Evolutionary conservation across 2,329 filamentous ascomycete species (phyloP), one percentile per base, ranked within the genome.

Genomic region (Calonectria crousiana): DNA sequence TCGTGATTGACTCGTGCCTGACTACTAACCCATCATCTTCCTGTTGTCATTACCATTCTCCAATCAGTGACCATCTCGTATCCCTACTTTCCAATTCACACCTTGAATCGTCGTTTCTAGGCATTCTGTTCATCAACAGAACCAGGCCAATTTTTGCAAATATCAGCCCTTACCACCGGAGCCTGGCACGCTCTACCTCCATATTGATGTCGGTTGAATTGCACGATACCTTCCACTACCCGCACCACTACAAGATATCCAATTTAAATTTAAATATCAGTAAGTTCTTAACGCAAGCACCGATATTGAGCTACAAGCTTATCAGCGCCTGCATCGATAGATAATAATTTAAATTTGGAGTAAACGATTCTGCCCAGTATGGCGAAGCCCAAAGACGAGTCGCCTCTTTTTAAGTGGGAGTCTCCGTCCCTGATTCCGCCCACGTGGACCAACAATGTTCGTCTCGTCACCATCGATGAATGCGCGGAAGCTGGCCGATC

Each of bases 401-500:
- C 78, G 34, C 72, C 74, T 44, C 60, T 84, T 38, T 80, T 83
- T 74, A 81, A 83, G 71, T 76, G 82, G 74, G 74, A 73, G 66
- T 77, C 71, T 30, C 85, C 84, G 66, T 90, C 90, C 69, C 88
- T 91, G 67, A 84, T 91, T 52, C 90, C 90, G 26, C 80, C 85
- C 58, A 83, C 84, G 41, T 91, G 87, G 89, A 88, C 88, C 74
- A 86, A 89, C 78, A 85, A 86, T 66, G 90, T 95, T 78, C 93
- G 94, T 75, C 84, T 90, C 73, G 87, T 96, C 76, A 87, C 87
- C 75, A 89, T 93, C 81, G 86, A 89, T 71, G 93, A 96, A 85
- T 93, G 92, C 86, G 92, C 92, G 82, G 90, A 92, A 82, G 94
- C 94, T 38, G 94, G 92, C 28, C 86, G 90, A 38, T 92, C 93